These are phyloP conservation scores for Acanthamoeba lenticulata DNA, from an alignment of 208 protist genomes.

Conservation along the genomic window DNA sequence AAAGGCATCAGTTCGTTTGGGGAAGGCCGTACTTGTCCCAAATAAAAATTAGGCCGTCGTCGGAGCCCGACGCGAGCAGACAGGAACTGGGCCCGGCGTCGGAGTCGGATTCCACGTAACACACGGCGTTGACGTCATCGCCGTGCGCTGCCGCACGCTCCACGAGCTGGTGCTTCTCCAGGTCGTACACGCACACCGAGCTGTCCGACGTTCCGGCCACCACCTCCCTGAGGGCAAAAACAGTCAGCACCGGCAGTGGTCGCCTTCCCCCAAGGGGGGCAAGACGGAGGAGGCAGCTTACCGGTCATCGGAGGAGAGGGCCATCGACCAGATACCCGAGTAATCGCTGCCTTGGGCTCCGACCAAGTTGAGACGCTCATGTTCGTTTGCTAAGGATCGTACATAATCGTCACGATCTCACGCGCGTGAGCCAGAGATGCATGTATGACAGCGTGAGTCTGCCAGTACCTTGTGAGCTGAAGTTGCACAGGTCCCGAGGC, in stretches of 20 bases:
- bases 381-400: not conserved
- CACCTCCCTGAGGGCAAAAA: not conserved
- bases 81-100: not conserved
- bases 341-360: slow-evolving; percentile 9
- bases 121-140: slow-evolving; percentile 36
- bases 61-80: not conserved
- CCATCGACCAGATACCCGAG: slow-evolving; percentile 62
- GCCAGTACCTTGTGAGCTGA: not conserved
- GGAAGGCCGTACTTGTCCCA: slow-evolving; percentile 24
- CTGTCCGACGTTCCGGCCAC: slow-evolving; percentile 3
- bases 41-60: slow-evolving; percentile 33
- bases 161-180: slow-evolving; percentile 13
- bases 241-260: not conserved
- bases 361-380: not conserved
- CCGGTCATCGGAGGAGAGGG: slow-evolving; percentile 7
- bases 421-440: too few species aligned
- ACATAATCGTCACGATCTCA: not conserved
- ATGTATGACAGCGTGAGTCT: too few species aligned
- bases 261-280: not conserved
- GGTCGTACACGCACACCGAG: slow-evolving; percentile 20
- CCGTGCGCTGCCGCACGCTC: not conserved
- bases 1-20: not conserved
- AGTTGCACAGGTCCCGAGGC: not conserved
- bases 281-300: not conserved
- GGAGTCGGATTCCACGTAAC: not conserved